Base-by-base conservation (phyloP, 2,329 filamentous ascomycete species). In the Fusarium euwallaceae region DNA sequence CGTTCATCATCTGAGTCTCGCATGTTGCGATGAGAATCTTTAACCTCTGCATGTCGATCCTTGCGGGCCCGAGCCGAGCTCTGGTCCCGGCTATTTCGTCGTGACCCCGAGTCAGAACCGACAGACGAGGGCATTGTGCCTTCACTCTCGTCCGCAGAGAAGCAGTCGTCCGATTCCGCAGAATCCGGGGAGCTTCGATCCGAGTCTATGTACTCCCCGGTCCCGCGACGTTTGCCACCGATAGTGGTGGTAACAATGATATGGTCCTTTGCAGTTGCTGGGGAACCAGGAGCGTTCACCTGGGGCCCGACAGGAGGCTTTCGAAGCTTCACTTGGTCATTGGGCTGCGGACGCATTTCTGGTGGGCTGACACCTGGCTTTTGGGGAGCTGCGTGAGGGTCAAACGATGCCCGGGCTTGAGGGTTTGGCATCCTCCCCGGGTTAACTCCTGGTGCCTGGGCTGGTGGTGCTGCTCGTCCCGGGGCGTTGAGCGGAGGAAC, bases 101-200 rank as follows among this genome's bases (percentile, higher is more conserved):
- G 51, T 17, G 36, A 63, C 32, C 45, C 63, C n/a, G 60, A 45
- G 17, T 39, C 60, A 32, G 73, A 75, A 39, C 61, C 62, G 61
- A 75, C 45, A 7, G 72, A 73, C 10, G 73, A 75, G 12, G 70
- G 73, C 27, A 36, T 61, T 61, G 73, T 75, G 34, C 55, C 72
- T 43, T 71, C 73, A 6, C 73, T 75, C 43, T 64, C 73, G 16
- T 55, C 58, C 20, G 56, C 73, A 16, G 73, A 75, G 56, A 56
- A 71, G 20, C 34, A 17, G 3, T 56, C 58, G 20, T 75, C 64
- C 5, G 72, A 75, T 37, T 16, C 27, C 20, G 37, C 60, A 22
- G 69, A 73, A n/a, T 14, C 7, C 12, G 34, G 53, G 32, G 53
- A 62, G 45, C 67, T 76, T 20, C 56, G 63, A 32, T 70, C 67